These are phyloP conservation scores for Coffea canephora DNA, from an alignment of 257 asterid genomes.

Conservation along the genomic window DNA sequence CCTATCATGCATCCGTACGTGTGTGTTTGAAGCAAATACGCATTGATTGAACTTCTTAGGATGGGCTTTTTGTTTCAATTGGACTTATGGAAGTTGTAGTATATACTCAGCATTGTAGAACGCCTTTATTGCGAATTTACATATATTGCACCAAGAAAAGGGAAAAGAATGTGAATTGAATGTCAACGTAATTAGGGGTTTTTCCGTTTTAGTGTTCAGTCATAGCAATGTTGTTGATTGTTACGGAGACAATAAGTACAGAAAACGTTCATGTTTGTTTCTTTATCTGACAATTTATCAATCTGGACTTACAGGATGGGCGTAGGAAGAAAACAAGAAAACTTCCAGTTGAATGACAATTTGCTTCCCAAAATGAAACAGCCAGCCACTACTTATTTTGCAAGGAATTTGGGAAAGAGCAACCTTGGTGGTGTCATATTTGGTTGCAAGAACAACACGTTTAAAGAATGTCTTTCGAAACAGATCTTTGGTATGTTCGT, in stretches of 20 bases:
- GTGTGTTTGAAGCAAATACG: neutral
- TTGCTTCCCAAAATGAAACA: constrained; percentile 17
- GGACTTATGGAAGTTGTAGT: too few relatives aligned
- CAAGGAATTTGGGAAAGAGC: constrained; percentile 30
- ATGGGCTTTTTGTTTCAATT: neutral
- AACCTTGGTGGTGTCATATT: constrained; percentile 45
- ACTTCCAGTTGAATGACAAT: constrained; percentile 22
- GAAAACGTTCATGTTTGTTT: too few relatives aligned
- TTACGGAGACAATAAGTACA: neutral
- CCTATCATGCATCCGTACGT: neutral
- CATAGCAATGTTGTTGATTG: neutral
- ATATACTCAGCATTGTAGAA: too few relatives aligned
- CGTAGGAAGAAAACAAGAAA: constrained; percentile 32
- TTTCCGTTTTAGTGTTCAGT: neutral
- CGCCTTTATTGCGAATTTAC: neutral
- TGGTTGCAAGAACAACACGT: constrained; percentile 39
- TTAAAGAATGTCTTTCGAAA: constrained; percentile 32
- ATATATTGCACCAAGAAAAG: neutral
- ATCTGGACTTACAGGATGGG: constrained; percentile 45
- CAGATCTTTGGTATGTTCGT: constrained; percentile 41
- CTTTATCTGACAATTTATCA: constrained; percentile 2
- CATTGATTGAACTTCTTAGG: neutral
- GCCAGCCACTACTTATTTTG: neutral
- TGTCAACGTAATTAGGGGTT: neutral
- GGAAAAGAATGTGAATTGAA: neutral